A percentile compares a stretch with the other conserved stretches of the same genome.
phyloP scores from a whole-genome alignment of 257 asterid genomes.

The Cordia subcordata region DNA sequence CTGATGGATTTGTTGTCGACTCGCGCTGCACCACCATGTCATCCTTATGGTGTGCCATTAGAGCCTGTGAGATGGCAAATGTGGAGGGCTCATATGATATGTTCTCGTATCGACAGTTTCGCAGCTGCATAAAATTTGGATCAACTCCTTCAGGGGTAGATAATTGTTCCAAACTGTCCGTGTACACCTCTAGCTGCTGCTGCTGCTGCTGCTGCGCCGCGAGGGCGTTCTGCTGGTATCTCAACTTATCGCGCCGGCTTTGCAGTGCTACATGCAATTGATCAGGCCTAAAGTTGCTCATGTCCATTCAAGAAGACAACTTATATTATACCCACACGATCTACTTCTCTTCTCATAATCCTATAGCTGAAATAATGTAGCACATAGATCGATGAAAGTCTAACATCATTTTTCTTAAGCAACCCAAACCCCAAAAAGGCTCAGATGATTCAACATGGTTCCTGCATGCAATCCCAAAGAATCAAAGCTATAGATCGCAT shows the following conservation, averaged over 20 bases:
- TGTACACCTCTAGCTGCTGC: constrained; percentile 19
- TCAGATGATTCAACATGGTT: not conserved
- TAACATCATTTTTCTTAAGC: not conserved
- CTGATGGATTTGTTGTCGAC: not conserved
- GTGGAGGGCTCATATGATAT: constrained; percentile 27
- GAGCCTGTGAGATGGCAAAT: constrained; percentile 23
- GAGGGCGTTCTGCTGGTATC: constrained; percentile 10
- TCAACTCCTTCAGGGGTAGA: constrained; percentile 6
- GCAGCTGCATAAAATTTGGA: constrained; percentile 23
- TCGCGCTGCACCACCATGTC: not conserved
- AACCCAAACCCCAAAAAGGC: not conserved
- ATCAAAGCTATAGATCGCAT: not conserved
- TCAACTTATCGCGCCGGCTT: constrained; percentile 63
- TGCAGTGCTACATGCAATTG: constrained; percentile 63
- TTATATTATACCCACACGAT: not conserved
- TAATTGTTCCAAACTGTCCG: constrained; percentile 18
- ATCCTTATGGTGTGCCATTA: constrained; percentile 13
- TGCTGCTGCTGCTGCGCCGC: constrained; percentile 17
- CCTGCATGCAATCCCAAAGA: not conserved
- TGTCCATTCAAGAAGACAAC: constrained; percentile 3
- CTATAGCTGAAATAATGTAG: not conserved
- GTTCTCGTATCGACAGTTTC: constrained; percentile 23
- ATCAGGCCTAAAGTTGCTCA: constrained; percentile 43
- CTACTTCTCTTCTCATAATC: not conserved
- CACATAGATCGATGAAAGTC: not conserved